Evolutionary conservation across 305 asterid genomes (phyloP), one percentile per base, ranked within the genome.

Genomic region (Fraxinus velutina): DNA sequence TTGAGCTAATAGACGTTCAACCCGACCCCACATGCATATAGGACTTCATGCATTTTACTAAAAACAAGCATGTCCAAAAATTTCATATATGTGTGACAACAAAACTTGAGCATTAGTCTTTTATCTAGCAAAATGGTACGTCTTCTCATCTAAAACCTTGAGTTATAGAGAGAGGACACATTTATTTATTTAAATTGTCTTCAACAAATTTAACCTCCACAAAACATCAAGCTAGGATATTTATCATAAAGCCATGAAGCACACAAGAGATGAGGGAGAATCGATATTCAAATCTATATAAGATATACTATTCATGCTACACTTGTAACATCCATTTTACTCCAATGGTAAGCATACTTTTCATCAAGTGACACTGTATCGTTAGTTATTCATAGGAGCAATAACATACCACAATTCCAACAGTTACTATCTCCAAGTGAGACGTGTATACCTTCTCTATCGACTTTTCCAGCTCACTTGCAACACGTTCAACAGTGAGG

Each of bases 401-500:
- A 55, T 27, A 72, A 55, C 55, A 30, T 76, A 84, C 17, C n/a
- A 76, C 42, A 36, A 19, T 34, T 44, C 32, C 32, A 47, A 36
- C 10, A 60, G 50, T 55, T 34, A 57, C 55, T 44, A 75, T 64
- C 33, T 9, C n/a, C 52, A 79, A 82, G 64, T 80, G 66, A 5
- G 39, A 32, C 4, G 6, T 19, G 79, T 64, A 24, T 85, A 95
- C 99, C 97, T 90, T 85, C 30, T 22, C 30, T 37, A 66, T 52
- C 82, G 88, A 83, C 76, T 24, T 85, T 79, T 19, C 52, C 71
- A 95, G 75, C n/a, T 76, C 60, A 15, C 70, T 81, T 47, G 17
- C 75, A 42, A 91, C 36, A 68, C 77, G 15, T 82, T 77, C 47
- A 73, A 52, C 39, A 15, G 79, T 79, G 78, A 1, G 21, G 73